Evolutionary conservation across 2,329 filamentous ascomycete genomes (phyloP), one percentile per base, ranked within the genome.

Genomic region (Claviceps purpurea): DNA sequence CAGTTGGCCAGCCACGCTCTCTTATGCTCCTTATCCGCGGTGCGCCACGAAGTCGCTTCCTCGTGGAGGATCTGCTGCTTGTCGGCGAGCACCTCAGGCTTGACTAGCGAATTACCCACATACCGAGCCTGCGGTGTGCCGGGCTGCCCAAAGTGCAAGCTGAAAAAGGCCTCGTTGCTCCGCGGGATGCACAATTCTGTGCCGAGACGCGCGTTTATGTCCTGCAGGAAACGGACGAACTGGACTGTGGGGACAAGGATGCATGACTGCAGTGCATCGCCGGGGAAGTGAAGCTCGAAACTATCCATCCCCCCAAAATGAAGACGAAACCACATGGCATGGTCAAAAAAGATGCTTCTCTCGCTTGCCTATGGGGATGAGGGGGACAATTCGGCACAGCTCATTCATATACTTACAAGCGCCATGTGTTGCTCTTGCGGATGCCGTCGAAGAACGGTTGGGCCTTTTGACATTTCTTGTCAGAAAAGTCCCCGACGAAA

Each of bases 181-280:
- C 60, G 52, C 0, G 85, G 85, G 47, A 94, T 78, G 1, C 64
- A 65, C 14, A 91, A 70, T 0, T 65, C 59, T 5, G 73, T 75
- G 1, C 66, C 62, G 3, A 84, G 72, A 44, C 79, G 73, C 1
- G 64, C 62, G 61, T 89, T 89, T 64, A 91, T 79, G 4, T 78
- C 71, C 2, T 73, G 61, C 0, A 95, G 70, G 5, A 93, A 77
- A 10, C 70, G 62, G 53, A 81, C 68, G 39, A 90, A 77, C 62
- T 95, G 85, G 1, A 62, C 59, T 1, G 81, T 79, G 1, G 82
- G 78, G 1, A 94, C 77, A 39, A 95, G 74, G 24, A 91, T 65
- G 26, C 85, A 70, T 1, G 82, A 79, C 49, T 74, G 74, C 34
- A 70, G 66, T 7, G 69, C 57, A 3, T 69, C 64, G 16, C 61